Base-by-base conservation (phyloP, 257 asterid species). In the Ophiorrhiza pumila region DNA sequence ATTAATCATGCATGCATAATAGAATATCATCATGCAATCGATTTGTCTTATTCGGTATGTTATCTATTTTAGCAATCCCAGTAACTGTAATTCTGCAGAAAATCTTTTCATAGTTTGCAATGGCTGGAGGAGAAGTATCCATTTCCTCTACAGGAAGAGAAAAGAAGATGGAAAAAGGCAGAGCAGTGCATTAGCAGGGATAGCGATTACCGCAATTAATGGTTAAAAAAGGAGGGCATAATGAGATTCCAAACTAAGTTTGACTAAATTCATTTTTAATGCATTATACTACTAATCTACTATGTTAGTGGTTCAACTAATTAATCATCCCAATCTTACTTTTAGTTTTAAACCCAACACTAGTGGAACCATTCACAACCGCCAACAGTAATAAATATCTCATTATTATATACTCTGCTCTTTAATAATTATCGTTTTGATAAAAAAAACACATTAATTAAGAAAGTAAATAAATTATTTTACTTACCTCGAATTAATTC, bases 191-290 rank as follows among this genome's bases (percentile, higher is more conserved):
- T 43, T n/a, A n/a, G n/a, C n/a, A 37, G 66, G 22, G 18, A n/a
- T 41, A 20, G 49, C 2, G 27, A 53, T 31, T 64, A 50, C 72
- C 77, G 66, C 58, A 64, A 74, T 74, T 74, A 45, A 34, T 52
- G 77, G 71, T 41, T 13, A 52, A 74, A 49, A 34, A 50, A 74
- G 11, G 45, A 52, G 45, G 23, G 37, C 25, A 52, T 25, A 32
- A 61, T 61, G 34, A 71, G 75, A 58, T 71, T 39, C 57, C 75
- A 2, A 11, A 46, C 29, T 25, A 41, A 34, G 68, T 43, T 42
- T 43, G 68, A 59, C 75, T 7, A 69, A 7, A 23, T 14, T 5
- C 27, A n/a, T 32, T 50, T 68, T 0, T 18, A 3, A 4, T 13
- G 18, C 42, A 22, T 29, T 43, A 4, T 12, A 2, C 23, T n/a